These are phyloP conservation scores for Ophiostoma quercus DNA, from an alignment of 2,329 filamentous ascomycete genomes.

Conservation along the genomic window DNA sequence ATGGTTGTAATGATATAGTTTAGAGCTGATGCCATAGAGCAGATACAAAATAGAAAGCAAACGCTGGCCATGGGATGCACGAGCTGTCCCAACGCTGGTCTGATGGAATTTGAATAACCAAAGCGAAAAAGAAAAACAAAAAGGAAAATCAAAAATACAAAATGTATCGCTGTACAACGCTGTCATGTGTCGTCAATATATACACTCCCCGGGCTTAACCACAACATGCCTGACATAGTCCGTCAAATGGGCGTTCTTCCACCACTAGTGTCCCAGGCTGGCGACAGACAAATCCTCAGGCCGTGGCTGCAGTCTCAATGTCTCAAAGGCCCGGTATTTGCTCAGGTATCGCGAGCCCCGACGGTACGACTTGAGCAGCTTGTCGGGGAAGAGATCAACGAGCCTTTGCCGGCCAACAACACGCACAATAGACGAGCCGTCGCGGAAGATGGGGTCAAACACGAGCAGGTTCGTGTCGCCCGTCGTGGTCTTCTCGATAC, in stretches of 20 bases:
- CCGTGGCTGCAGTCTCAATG: constrained; percentile 49
- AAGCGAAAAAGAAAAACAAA: neutral
- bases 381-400: constrained; percentile 43
- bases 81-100: neutral
- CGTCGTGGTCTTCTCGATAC: constrained; percentile 64
- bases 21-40: neutral
- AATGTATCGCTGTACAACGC: neutral
- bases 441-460: constrained; percentile 80
- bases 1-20: constrained; percentile 4
- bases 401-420: constrained; percentile 47
- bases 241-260: neutral
- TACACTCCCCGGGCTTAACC: neutral
- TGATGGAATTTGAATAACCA: neutral
- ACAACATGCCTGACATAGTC: neutral
- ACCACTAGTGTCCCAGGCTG: neutral
- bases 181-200: neutral
- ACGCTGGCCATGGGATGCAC: neutral
- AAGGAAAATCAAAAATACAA: neutral
- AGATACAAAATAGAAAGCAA: neutral
- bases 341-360: constrained; percentile 62
- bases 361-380: constrained; percentile 66
- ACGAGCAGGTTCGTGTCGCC: constrained; percentile 68
- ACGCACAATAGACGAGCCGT: constrained; percentile 56
- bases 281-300: constrained; percentile 33
- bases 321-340: constrained; percentile 72